These are phyloP conservation scores for Pontederia paniculata DNA, from an alignment of 176 grass and related monocot species.

Conservation along the genomic window DNA sequence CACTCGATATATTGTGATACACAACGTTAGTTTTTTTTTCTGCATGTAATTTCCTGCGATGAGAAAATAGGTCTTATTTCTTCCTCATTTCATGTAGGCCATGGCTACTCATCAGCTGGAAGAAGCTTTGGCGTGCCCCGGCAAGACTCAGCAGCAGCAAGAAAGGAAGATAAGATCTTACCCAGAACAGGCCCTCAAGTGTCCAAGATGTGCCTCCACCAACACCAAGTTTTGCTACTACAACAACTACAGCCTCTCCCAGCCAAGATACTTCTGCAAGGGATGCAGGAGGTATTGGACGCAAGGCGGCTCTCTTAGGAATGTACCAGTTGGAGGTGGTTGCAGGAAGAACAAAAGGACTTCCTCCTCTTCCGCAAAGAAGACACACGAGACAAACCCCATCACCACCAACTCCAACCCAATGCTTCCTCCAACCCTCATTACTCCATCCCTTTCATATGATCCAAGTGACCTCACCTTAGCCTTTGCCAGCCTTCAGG, in stretches of 20 bases:
- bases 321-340: constrained; percentile 20
- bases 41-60: neutral
- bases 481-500: neutral
- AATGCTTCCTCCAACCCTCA: neutral
- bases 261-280: constrained; percentile 24
- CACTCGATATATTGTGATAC: neutral
- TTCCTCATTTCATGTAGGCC: neutral
- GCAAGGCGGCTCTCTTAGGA: constrained; percentile 19
- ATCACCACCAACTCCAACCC: neutral
- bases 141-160: neutral
- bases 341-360: constrained; percentile 21
- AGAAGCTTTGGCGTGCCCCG: neutral
- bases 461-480: constrained; percentile 8
- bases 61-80: no score
- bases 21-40: neutral
- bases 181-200: constrained; percentile 10
- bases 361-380: constrained; percentile 7
- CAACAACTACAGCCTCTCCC: constrained; percentile 19
- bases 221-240: constrained; percentile 20
- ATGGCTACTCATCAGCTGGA: neutral
- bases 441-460: neutral
- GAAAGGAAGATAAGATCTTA: constrained; percentile 7
- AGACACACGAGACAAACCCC: constrained; percentile 2
- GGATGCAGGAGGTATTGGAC: constrained; percentile 27
- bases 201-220: constrained; percentile 4